Evolutionary conservation across 352 stramenopile genomes (phyloP).

Genomic region (Pythium myriotylum): DNA sequence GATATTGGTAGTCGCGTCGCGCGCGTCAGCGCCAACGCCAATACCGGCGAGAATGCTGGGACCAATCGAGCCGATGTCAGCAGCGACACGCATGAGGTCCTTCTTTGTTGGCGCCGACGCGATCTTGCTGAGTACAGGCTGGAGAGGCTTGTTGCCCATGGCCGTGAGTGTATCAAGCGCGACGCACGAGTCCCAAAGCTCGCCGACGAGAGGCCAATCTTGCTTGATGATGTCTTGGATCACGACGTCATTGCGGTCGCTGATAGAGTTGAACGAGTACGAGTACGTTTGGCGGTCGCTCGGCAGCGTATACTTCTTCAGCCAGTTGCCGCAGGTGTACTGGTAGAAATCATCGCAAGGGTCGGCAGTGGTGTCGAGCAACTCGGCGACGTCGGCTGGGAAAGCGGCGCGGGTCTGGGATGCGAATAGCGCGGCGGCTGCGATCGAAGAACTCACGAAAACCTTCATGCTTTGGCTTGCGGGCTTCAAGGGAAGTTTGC

Average conservation of each 20-base stretch:
- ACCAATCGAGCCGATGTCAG: slow-evolving; percentile 22
- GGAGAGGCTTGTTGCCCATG: slow-evolving; percentile 14
- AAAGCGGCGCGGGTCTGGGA: slow-evolving; percentile 8
- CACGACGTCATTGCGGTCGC: slow-evolving; percentile 25
- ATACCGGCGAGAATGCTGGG: slow-evolving; percentile 75
- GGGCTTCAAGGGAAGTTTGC: background rate
- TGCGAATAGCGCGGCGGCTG: background rate
- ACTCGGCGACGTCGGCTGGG: slow-evolving; percentile 12
- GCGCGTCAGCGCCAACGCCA: slow-evolving; percentile 58
- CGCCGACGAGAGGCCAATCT: slow-evolving; percentile 33
- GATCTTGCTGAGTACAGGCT: slow-evolving; percentile 13
- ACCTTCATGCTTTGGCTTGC: slow-evolving; percentile 10
- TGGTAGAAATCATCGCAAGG: slow-evolving; percentile 35
- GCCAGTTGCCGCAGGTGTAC: slow-evolving; percentile 34
- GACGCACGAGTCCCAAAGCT: slow-evolving; percentile 29
- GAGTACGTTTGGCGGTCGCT: slow-evolving; percentile 25
- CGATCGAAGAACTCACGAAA: slow-evolving; percentile 5
- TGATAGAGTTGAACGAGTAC: slow-evolving; percentile 31
- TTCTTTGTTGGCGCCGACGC: slow-evolving; percentile 8
- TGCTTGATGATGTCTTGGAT: slow-evolving; percentile 32
- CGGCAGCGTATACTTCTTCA: slow-evolving; percentile 31
- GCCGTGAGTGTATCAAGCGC: slow-evolving; percentile 9
- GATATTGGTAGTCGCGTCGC: slow-evolving; percentile 73
- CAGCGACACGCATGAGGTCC: slow-evolving; percentile 24
- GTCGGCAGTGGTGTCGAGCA: slow-evolving; percentile 28